Base-by-base conservation (phyloP, 2,329 filamentous ascomycete species). In the Rutstroemia sp. region DNA sequence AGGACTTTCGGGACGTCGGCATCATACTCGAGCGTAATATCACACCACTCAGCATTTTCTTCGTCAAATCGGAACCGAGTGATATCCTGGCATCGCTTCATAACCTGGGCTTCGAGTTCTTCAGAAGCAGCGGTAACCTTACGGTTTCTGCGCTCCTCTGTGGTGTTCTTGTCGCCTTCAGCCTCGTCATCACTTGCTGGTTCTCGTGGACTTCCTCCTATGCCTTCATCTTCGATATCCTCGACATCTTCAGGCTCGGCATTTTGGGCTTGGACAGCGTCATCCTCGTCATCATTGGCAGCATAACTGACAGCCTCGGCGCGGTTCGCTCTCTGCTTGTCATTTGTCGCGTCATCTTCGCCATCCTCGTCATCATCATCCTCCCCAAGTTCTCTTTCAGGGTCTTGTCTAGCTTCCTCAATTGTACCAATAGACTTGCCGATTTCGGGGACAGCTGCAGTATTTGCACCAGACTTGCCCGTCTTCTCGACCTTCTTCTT, bases 261-360 rank as follows among this genome's bases (percentile, higher is more conserved):
- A 2, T 78, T 76, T 57, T 80, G 78, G 52, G 76, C 75, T 64
- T 87, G 84, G 54, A 95, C 83, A 38, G 80, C 84, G 63, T 89
- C 82, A 67, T 97, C 94, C 4, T 92, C 92, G 5, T 96, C 92
- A 68, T 97, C 94, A 48, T 95, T 95, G 37, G 86, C 89, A 41
- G 90, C 92, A 64, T 96, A 97, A 14, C 90, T 94, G 2, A 92
- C 85, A 30, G 87, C 88, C 71, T 96, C 88, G 52, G 80, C 77
- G 42, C 88, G 85, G 69, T 95, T 94, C 47, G 84, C 82, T 65
- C 81, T 83, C 67, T 84, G 80, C 73, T 90, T 95, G 64, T 82
- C 83, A 60, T 80, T 83, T 4, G 84, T 92, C 50, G 82, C 89
- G 68, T 95, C 89, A 56, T 84, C 85, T 54, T 94, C 92, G 46